Conservation (phyloP, 495 filamentous ascomycete species). For the Melanomma pulvis-pyrius region DNA sequence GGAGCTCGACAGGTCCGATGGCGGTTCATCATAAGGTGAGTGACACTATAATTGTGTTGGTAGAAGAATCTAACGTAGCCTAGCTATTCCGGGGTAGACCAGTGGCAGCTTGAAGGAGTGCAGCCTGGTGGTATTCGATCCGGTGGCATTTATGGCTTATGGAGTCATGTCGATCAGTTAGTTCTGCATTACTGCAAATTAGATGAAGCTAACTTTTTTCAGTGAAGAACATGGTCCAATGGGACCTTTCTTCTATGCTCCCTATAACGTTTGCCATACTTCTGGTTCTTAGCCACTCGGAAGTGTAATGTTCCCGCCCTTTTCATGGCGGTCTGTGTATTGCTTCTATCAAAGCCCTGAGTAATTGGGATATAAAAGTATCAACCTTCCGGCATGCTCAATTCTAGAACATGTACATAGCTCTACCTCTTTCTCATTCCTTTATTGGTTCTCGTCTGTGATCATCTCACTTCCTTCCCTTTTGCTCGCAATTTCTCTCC, state of each 20-base stretch:
- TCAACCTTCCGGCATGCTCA: background rate
- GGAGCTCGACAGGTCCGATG: constrained; percentile 27
- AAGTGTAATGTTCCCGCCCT: background rate
- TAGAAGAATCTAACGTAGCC: background rate
- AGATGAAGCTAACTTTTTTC: background rate
- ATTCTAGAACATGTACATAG: background rate
- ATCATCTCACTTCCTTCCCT: constrained; percentile 1
- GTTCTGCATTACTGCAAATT: too few relatives aligned
- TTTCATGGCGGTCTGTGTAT: background rate
- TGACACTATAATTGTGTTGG: background rate
- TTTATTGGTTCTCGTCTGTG: background rate
- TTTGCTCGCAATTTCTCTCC: constrained; percentile 28
- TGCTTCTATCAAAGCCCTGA: background rate
- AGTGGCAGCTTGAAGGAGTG: constrained; percentile 35
- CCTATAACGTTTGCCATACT: background rate
- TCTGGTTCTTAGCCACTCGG: background rate
- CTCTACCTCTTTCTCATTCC: background rate
- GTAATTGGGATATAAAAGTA: background rate
- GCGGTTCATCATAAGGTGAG: constrained; percentile 34
- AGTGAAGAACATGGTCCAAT: constrained; percentile 30
- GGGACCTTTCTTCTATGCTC: constrained; percentile 32
- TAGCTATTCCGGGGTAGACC: constrained; percentile 32
- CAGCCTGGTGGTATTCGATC: constrained; percentile 32
- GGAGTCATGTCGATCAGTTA: constrained; percentile 32
- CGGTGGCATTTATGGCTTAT: constrained; percentile 32